A percentile compares a stretch with the other conserved stretches of the same genome.
Conservation (phyloP, 1,284 basidiomycete genomes). For the Trichosporon coremiiforme region DNA sequence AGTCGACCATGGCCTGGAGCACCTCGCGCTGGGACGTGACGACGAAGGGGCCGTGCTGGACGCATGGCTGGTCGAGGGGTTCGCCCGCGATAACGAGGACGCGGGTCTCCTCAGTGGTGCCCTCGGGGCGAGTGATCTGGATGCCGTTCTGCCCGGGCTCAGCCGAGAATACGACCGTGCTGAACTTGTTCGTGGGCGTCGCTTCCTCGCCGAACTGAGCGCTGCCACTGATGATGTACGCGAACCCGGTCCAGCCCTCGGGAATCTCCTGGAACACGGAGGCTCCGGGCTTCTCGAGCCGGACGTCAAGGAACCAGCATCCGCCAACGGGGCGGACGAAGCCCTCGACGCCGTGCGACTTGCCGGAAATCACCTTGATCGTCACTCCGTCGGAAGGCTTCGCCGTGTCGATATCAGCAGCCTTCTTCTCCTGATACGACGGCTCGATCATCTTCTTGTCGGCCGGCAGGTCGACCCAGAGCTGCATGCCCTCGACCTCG, state of each 20-base stretch:
- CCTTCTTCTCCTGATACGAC: conserved; percentile 60
- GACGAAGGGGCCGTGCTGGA: conserved; percentile 66
- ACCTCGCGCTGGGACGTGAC: conserved; percentile 80
- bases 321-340: conserved; percentile 87
- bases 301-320: conserved; percentile 88
- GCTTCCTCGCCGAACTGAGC: conserved; percentile 62
- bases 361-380: conserved; percentile 85
- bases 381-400: conserved; percentile 72
- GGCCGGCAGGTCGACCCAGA: conserved; percentile 92
- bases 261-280: conserved; percentile 82
- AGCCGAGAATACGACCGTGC: conserved; percentile 68
- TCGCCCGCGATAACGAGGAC: conserved; percentile 81
- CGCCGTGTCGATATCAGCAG: conserved; percentile 60
- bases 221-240: conserved; percentile 69
- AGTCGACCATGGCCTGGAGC: conserved; percentile 78
- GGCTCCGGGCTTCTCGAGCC: conserved; percentile 67
- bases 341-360: conserved; percentile 77
- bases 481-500: conserved; percentile 69
- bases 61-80: conserved; percentile 83
- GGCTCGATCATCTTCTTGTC: conserved; percentile 76
- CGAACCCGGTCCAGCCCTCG: conserved; percentile 77
- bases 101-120: conserved; percentile 66
- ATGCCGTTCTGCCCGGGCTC: conserved; percentile 50
- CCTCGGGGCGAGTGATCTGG: conserved; percentile 54
- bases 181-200: conserved; percentile 63